Percentiles rank a stretch among this genome's conserved stretches.
Conservation (phyloP, 1,284 basidiomycete genomes). For the Cutaneotrichosporon mucoides region DNA sequence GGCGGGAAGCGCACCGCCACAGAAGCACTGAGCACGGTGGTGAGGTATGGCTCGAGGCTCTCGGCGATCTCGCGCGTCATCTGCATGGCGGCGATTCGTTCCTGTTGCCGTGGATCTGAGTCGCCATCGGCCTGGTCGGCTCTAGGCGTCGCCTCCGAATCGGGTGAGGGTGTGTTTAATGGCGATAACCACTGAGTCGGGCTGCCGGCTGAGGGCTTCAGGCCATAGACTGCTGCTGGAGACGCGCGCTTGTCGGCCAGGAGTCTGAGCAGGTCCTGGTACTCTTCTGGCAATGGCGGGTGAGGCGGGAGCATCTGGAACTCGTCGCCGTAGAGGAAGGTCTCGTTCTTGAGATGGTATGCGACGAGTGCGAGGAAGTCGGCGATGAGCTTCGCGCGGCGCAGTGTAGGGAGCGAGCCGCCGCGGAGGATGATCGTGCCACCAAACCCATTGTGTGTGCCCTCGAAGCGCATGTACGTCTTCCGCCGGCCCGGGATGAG, state of each 20-base stretch:
- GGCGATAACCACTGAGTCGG: not conserved
- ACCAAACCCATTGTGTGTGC: slow-evolving; percentile 84
- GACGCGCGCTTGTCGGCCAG: slow-evolving; percentile 16
- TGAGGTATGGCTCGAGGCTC: slow-evolving; percentile 73
- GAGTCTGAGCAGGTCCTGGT: slow-evolving; percentile 33
- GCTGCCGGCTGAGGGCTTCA: no score
- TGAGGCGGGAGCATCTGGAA: slow-evolving; percentile 68
- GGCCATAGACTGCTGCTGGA: not conserved
- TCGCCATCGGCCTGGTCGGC: not conserved
- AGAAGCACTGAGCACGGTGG: slow-evolving; percentile 83
- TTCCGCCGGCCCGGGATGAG: slow-evolving; percentile 87
- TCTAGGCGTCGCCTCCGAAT: not conserved
- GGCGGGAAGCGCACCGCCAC: slow-evolving; percentile 84
- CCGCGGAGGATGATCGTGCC: slow-evolving; percentile 92
- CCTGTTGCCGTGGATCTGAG: slow-evolving; percentile 50
- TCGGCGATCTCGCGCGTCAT: slow-evolving; percentile 56
- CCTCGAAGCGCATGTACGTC: slow-evolving; percentile 96
- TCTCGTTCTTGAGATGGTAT: slow-evolving; percentile 82
- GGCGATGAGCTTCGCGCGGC: slow-evolving; percentile 85
- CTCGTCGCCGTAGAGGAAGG: slow-evolving; percentile 90
- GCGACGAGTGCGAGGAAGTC: slow-evolving; percentile 88
- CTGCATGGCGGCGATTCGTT: slow-evolving; percentile 53
- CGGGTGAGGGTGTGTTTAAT: slow-evolving; percentile 5
- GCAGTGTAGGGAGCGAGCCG: slow-evolving; percentile 72
- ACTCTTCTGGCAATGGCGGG: slow-evolving; percentile 31